phyloP scores from a whole-genome alignment of 2,329 filamentous ascomycete genomes.

The Apiospora marii region DNA sequence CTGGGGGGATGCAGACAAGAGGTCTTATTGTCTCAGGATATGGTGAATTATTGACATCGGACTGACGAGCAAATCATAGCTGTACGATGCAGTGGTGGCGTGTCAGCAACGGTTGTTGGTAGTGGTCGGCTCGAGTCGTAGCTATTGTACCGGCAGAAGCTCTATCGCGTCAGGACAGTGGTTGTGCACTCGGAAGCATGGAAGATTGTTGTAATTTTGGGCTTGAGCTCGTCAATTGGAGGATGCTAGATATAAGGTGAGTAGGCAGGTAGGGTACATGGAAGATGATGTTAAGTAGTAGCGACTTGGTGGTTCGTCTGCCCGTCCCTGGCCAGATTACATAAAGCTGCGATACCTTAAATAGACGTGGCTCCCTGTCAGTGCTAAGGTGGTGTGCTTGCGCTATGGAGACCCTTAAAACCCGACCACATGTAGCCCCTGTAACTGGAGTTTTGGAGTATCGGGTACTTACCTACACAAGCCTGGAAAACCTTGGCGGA shows the following conservation, averaged over 20 bases:
- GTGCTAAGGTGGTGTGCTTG: neutral
- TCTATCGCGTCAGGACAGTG: neutral
- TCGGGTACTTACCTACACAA: conserved; percentile 6
- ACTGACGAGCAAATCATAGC: conserved; percentile 8
- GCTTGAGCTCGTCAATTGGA: neutral
- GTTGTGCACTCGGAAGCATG: neutral
- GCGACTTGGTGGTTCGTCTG: neutral
- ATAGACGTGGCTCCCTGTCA: neutral
- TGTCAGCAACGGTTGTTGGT: neutral
- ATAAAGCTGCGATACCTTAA: conserved; percentile 1
- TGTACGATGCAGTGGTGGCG: neutral
- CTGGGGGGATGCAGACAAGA: conserved; percentile 2
- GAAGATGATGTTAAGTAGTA: neutral
- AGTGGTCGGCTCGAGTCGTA: neutral
- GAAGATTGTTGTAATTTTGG: neutral
- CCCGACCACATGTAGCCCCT: conserved; percentile 10
- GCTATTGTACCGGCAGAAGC: neutral
- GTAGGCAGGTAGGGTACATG: neutral
- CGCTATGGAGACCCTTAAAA: conserved; percentile 13
- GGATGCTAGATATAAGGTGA: neutral
- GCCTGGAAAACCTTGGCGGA: neutral
- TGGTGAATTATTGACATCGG: conserved; percentile 17
- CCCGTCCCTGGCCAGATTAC: conserved; percentile 11
- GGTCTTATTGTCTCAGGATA: conserved; percentile 16
- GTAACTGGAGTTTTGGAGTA: neutral